Percentiles rank a stretch among this genome's conserved stretches.
phyloP scores from a whole-genome alignment of 2,329 filamentous ascomycete species.

The Pseudopyrenochaeta lycopersici region DNA sequence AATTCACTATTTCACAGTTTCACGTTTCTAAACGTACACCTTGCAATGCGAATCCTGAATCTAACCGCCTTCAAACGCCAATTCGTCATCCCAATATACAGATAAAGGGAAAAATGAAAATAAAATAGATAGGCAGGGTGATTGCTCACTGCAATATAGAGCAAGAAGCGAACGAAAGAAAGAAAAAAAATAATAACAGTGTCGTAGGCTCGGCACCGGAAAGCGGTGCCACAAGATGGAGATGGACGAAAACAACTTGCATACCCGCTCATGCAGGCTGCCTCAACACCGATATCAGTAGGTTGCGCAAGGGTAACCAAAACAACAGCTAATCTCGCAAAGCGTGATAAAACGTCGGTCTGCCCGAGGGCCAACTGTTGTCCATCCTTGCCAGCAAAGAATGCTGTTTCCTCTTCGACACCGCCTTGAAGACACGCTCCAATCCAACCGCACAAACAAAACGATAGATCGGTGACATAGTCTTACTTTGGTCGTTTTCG shows the following conservation, averaged over 20 bases:
- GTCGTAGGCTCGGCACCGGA: background rate
- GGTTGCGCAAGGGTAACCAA: background rate
- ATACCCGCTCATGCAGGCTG: background rate
- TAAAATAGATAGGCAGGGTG: too few species aligned
- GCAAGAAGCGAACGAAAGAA: background rate
- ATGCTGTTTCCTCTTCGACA: background rate
- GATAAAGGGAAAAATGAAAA: too few species aligned
- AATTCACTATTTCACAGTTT: too few species aligned
- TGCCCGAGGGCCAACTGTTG: background rate
- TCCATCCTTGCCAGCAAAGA: background rate
- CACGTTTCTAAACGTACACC: background rate
- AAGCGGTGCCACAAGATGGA: background rate
- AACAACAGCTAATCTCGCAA: background rate
- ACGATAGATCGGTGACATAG: constrained; percentile 5
- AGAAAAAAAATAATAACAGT: background rate
- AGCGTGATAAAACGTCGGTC: background rate
- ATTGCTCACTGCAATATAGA: too few species aligned
- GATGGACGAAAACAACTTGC: background rate
- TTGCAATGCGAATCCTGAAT: background rate
- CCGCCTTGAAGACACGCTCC: background rate
- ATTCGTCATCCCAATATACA: background rate
- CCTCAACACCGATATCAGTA: background rate
- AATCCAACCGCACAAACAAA: background rate
- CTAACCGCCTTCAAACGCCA: background rate
- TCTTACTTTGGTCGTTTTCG: background rate